Percentiles rank a stretch among this genome's conserved stretches.
Evolutionary conservation across 345 rosid species (phyloP).

Genomic region (Corymbia maculata): DNA sequence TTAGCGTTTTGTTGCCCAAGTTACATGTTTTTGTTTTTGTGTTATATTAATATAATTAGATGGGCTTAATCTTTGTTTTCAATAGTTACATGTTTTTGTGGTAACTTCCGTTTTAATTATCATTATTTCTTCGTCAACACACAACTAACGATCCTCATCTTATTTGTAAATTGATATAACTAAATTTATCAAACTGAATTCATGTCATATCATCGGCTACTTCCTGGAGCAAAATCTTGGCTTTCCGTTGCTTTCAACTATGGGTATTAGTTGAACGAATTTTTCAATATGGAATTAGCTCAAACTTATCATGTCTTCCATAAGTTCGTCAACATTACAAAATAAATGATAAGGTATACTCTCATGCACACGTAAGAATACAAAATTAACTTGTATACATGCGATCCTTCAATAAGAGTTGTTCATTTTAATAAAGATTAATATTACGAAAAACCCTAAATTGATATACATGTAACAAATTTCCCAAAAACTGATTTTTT

Average conservation of each 20-base stretch:
- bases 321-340: not conserved
- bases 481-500: too few species aligned
- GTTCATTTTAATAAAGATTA: not conserved
- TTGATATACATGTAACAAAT: too few species aligned
- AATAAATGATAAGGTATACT: not conserved
- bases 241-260: fast-evolving
- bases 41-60: not conserved
- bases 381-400: not conserved
- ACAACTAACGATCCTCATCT: too few species aligned
- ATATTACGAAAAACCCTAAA: too few species aligned
- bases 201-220: not conserved
- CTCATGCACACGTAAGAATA: not conserved
- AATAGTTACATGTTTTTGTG: not conserved
- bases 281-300: not conserved
- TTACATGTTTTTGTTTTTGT: not conserved
- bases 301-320: not conserved
- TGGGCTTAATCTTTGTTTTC: not conserved
- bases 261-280: not conserved
- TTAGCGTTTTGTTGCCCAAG: not conserved
- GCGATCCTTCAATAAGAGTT: not conserved
- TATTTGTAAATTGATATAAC: not conserved
- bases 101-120: not conserved
- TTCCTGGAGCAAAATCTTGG: not conserved
- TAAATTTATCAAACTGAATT: not conserved
- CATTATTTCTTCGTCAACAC: not conserved